Evolutionary conservation across 371 early-diverging fungal genomes (phyloP), one percentile per base, ranked within the genome.

Genomic region (Syncephalis plumigaleata): DNA sequence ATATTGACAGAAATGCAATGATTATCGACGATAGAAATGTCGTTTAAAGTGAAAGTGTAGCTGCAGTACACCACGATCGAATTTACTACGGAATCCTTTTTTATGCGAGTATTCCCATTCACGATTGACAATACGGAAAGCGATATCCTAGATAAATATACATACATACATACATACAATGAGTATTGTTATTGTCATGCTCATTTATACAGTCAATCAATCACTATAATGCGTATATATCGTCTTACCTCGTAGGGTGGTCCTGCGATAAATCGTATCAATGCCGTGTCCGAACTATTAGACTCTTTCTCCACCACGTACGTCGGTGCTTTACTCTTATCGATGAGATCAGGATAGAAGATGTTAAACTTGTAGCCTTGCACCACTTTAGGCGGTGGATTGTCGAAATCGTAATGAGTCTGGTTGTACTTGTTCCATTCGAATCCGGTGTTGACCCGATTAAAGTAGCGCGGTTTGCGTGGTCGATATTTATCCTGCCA

Each of bases 391-490:
- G 95, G 94, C 45, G 97, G 97, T 9, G 94, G 94, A 48, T 97
- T 95, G 58, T 94, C 95, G 39, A 72, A 61, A 55, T 90, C 90
- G 64, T 94, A 97, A 57, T 97, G 94, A 0, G 91, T 90, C 55
- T 88, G 90, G 55, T 97, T 97, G 63, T 95, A 97, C 68, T 92
- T 91, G 75, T 91, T 95, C 97, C 97, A 97, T 62, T 94, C 95
- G 57, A 82, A 91, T 27, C 94, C 94, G 1, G 89, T 88, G 46
- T 90, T 86, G 11, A 94, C 92, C 44, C 91, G 82, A 63, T 92
- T 93, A 52, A 90, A 87, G 68, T 84, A 94, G 38, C 87, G 66
- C 13, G 97, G 95, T 55, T 91, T 91, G 45, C 91, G 77, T 21
- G 93, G 92, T 22, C 88, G 70, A 60, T 93, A 91, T 63, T 91